A percentile compares a stretch with the other conserved stretches of the same genome.
phyloP scores from a whole-genome alignment of 106 monocot species.

The Dendrobium officinale region DNA sequence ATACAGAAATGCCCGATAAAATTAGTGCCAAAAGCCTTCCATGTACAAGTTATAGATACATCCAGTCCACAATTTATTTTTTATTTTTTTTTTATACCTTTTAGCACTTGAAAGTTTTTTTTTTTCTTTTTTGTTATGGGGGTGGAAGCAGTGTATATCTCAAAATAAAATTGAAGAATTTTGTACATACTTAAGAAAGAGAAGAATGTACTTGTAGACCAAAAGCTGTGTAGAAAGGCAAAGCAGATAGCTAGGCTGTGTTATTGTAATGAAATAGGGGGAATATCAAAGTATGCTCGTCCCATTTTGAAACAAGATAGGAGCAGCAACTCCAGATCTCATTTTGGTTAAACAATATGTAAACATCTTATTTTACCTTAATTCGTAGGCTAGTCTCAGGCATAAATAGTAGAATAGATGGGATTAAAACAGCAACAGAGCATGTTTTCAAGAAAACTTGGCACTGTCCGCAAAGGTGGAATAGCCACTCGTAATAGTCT shows the following conservation, averaged over 20 bases:
- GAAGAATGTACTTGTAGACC: background rate
- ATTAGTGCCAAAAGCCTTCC: background rate
- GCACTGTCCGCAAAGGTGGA: background rate
- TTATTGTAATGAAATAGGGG: background rate
- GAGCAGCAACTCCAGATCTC: background rate
- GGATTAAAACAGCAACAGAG: background rate
- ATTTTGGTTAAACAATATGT: background rate
- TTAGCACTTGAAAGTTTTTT: background rate
- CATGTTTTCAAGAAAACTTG: background rate
- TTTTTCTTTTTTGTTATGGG: background rate
- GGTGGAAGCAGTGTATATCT: background rate
- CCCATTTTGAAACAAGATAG: background rate
- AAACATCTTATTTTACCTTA: background rate
- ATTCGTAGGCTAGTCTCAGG: background rate
- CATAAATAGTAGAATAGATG: background rate
- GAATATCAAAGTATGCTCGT: background rate
- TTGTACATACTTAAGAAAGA: background rate
- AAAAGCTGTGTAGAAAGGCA: background rate
- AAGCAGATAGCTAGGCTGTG: conserved; percentile 2
- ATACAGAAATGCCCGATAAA: background rate
- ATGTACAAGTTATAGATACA: background rate
- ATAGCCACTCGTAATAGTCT: background rate
- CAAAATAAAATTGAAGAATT: background rate
- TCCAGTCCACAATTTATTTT: background rate
- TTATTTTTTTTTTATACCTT: background rate